A percentile compares a stretch with the other conserved stretches of the same genome.
phyloP scores from a whole-genome alignment of 73 alveolate genomes.

The Paramecium primaurelia region DNA sequence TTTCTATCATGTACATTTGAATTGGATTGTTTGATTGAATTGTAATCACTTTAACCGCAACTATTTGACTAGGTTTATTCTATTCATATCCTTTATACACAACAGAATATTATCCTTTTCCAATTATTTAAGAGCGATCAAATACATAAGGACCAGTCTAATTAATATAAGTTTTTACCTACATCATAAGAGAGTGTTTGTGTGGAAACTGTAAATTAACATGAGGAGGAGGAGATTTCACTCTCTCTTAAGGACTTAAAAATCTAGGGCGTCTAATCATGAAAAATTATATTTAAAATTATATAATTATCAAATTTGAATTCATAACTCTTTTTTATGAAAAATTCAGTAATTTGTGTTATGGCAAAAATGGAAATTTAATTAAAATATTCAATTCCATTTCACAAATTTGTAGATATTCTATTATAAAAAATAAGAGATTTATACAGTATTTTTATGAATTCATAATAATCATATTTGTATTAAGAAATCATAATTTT shows the following conservation, averaged over 20 bases:
- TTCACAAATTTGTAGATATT: no score
- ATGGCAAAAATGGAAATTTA: neutral
- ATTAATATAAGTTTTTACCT: neutral
- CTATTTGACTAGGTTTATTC: neutral
- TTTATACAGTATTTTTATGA: neutral
- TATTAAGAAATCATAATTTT: neutral
- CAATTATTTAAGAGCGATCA: neutral
- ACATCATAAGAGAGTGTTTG: neutral
- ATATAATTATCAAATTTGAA: neutral
- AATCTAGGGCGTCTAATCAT: slow-evolving; percentile 9
- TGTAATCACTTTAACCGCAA: slow-evolving; percentile 14
- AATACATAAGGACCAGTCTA: slow-evolving; percentile 18
- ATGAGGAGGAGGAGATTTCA: neutral
- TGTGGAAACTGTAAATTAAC: neutral
- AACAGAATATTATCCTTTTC: slow-evolving; percentile 18
- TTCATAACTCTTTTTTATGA: neutral
- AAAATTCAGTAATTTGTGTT: neutral
- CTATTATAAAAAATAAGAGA: neutral
- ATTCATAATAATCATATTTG: neutral
- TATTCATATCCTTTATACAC: slow-evolving; percentile 8
- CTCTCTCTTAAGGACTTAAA: slow-evolving; percentile 44
- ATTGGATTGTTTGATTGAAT: neutral
- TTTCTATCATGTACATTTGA: neutral
- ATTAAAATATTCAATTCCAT: neutral
- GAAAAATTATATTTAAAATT: neutral